Base-by-base conservation (phyloP, 331 rosid genomes). In the Telfairia occidentalis region DNA sequence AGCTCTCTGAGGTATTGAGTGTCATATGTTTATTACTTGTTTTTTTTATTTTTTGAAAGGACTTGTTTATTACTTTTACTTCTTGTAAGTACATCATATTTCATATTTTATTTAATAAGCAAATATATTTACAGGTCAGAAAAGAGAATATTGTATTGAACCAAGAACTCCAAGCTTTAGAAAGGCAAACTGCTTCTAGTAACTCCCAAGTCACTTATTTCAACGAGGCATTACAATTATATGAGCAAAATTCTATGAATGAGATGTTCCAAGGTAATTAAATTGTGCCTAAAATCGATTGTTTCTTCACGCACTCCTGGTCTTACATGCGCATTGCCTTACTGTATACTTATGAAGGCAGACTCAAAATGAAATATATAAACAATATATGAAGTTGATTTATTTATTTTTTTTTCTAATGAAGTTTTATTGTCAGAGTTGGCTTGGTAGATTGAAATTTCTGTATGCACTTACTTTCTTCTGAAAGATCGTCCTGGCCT, bases 231-330 rank as follows among this genome's bases (percentile, higher is more conserved):
- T 70, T 90, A 67, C 81, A 78, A 66, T 69, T 82, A 72, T 81
- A 79, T 60, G 90, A 87, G 75, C 81, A 78, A 29, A 87, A 77
- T 80, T 74, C 86, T 72, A 59, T 70, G 55, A 84, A 82, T 78
- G 87, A 82, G 84, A 74, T 89, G 83, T 90, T 90, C 77, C 86
- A 87, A 63, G 99, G 99, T 92, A 89, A 84, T 52, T 64, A 70
- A 46, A 40, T 63, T 29, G 38, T 74, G 24, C 65, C 69, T 57
- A 40, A 24, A 70, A 7, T 29, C 3, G 48, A 9, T 69, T 69
- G 7, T 50, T 34, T 38, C 50, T 53, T 53, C 4, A 7, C 38
- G 50, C 66, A 30, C 50, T 53, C 9, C 38, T 70, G 75, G 18
- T 7, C 21, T 11, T 40, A 66, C 52, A 21, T 38, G 34, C 7